These are phyloP conservation scores for Ophiorrhiza pumila DNA, from an alignment of 257 asterid species.

Conservation along the genomic window DNA sequence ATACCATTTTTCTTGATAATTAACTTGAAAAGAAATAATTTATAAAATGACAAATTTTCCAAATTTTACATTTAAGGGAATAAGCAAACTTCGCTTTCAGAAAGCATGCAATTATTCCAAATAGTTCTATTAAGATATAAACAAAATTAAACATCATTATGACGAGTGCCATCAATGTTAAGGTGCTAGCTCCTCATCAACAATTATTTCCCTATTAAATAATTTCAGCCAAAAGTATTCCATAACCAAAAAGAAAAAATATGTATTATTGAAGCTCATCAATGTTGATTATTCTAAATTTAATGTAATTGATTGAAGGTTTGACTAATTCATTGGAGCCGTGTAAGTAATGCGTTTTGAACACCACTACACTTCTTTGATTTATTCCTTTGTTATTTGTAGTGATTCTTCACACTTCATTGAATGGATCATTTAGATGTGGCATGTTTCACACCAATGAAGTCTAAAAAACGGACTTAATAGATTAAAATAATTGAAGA, in stretches of 20 bases:
- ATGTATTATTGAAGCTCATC: neutral
- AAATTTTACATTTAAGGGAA: neutral
- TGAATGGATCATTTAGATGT: conserved; percentile 19
- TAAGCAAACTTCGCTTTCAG: neutral
- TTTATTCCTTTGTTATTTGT: conserved; percentile 3
- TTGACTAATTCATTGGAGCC: conserved; percentile 23
- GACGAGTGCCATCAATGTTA: neutral
- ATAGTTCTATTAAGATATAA: neutral
- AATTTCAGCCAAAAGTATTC: neutral
- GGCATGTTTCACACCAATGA: conserved; percentile 7
- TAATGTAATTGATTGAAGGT: neutral
- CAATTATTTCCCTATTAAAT: neutral
- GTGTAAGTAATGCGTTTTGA: conserved; percentile 14
- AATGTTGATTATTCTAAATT: neutral
- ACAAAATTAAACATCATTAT: neutral
- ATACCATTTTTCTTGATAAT: too few relatives aligned
- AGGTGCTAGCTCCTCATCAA: neutral
- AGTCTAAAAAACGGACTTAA: conserved; percentile 1
- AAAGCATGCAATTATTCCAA: neutral
- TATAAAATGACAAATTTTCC: neutral
- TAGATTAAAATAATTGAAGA: neutral
- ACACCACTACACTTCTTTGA: neutral
- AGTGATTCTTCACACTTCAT: conserved; percentile 11
- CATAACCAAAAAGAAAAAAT: neutral
- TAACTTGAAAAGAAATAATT: neutral